A percentile compares a stretch with the other conserved stretches of the same genome.
Evolutionary conservation across 257 asterid genomes (phyloP).

Genomic region (Salvia hispanica): DNA sequence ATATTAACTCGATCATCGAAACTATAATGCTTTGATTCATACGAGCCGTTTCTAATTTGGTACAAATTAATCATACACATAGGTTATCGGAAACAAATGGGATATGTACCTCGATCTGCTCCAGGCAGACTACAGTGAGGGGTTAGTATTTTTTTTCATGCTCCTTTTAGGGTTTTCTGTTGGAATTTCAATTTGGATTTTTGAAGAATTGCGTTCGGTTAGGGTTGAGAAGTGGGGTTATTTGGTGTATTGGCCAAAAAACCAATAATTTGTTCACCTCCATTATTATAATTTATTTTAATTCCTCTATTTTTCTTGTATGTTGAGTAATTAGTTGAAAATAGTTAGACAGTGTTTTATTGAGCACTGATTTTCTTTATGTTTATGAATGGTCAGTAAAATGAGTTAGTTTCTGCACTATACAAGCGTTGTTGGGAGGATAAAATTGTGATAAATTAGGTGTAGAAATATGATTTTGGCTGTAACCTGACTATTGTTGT

Average conservation of each 20-base stretch:
- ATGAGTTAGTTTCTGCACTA: not conserved
- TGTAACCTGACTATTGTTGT: too few relatives aligned
- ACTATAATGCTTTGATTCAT: not conserved
- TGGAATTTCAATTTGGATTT: not conserved
- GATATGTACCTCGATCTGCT: constrained; percentile 34
- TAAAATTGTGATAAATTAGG: too few relatives aligned
- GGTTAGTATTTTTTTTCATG: constrained; percentile 19
- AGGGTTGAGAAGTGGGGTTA: not conserved
- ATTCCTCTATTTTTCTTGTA: too few relatives aligned
- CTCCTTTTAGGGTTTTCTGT: not conserved
- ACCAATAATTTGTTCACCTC: not conserved
- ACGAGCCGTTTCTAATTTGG: not conserved
- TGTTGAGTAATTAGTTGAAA: not conserved
- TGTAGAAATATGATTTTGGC: too few relatives aligned
- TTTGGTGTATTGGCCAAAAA: not conserved
- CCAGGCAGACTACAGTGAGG: constrained; percentile 37
- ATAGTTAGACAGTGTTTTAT: not conserved
- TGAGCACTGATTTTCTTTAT: not conserved
- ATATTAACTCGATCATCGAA: not conserved
- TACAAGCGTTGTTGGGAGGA: too few relatives aligned
- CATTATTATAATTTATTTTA: not conserved
- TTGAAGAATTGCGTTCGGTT: not conserved
- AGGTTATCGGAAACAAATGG: constrained; percentile 38
- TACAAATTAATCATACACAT: not conserved
- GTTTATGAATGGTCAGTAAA: not conserved